A percentile compares a stretch with the other conserved stretches of the same genome.
Evolutionary conservation across 352 stramenopile species (phyloP).

Genomic region (Pythium rishiriense): DNA sequence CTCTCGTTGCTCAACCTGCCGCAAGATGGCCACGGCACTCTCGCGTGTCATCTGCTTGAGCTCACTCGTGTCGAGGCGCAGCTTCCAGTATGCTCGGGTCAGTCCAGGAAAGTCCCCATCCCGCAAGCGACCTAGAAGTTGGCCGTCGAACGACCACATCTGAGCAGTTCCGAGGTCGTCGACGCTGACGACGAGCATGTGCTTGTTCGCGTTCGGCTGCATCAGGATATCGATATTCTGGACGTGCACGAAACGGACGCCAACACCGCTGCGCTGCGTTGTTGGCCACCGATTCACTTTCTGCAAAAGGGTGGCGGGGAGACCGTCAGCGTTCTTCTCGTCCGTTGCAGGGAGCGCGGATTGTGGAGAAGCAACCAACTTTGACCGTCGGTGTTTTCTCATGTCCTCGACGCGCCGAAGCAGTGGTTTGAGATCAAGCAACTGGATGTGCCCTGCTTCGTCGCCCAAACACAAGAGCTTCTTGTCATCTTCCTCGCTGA

Average conservation of each 20-base stretch:
- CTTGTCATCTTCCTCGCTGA: slow-evolving; percentile 17
- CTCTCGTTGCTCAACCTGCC: slow-evolving; percentile 17
- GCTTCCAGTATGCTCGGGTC: slow-evolving; percentile 6
- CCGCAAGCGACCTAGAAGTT: slow-evolving; percentile 32
- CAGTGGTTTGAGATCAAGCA: slow-evolving; percentile 23
- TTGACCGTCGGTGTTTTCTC: slow-evolving; percentile 9
- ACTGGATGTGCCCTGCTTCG: slow-evolving; percentile 33
- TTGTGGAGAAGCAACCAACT: neutral
- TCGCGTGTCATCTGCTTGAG: slow-evolving; percentile 17
- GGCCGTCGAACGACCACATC: slow-evolving; percentile 38
- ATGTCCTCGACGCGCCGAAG: slow-evolving; percentile 25
- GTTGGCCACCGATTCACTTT: slow-evolving; percentile 33
- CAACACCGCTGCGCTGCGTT: slow-evolving; percentile 11
- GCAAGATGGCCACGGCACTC: slow-evolving; percentile 15
- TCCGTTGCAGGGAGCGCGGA: neutral
- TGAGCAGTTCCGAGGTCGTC: slow-evolving; percentile 34
- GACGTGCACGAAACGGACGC: slow-evolving; percentile 28
- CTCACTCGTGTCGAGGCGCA: slow-evolving; percentile 11
- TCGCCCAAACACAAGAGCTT: slow-evolving; percentile 43
- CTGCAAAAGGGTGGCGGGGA: slow-evolving; percentile 19
- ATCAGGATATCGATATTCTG: slow-evolving; percentile 11
- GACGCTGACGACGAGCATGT: slow-evolving; percentile 27
- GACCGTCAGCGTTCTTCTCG: neutral
- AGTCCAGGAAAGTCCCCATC: neutral
- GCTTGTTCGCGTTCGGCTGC: slow-evolving; percentile 21